Evolutionary conservation across 768 basidiomycete genomes (phyloP).

Genomic region (Tricholomella constricta): DNA sequence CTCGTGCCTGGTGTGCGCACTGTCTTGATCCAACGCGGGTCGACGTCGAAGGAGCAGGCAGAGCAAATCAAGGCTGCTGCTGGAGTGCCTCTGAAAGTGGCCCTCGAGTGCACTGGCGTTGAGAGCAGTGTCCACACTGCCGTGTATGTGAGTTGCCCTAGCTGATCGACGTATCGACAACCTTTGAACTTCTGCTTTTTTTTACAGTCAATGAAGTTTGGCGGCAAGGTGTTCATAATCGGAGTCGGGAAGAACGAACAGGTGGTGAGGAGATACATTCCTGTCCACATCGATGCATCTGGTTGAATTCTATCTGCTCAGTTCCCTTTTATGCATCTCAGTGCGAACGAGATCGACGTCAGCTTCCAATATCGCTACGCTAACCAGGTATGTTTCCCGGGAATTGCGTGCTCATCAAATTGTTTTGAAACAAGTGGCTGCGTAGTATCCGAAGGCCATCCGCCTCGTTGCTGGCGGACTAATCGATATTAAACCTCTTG

Average conservation of each 20-base stretch:
- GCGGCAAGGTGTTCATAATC: constrained; percentile 70
- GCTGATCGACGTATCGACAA: not conserved
- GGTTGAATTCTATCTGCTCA: constrained; percentile 16
- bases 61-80: constrained; percentile 53
- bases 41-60: constrained; percentile 50
- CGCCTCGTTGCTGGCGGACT: constrained; percentile 76
- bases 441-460: constrained; percentile 81
- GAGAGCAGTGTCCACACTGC: constrained; percentile 65
- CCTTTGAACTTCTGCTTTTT: not conserved
- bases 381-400: constrained; percentile 47
- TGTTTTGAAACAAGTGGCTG: not conserved
- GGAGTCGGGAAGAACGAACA: constrained; percentile 70
- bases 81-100: constrained; percentile 48
- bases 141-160: constrained; percentile 44
- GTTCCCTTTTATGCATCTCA: constrained; percentile 77
- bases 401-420: not conserved
- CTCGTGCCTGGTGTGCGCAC: constrained; percentile 61
- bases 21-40: constrained; percentile 52
- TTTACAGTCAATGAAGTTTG: constrained; percentile 59
- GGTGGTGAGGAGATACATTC: constrained; percentile 35
- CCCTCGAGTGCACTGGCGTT: constrained; percentile 66
- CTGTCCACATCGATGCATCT: not conserved
- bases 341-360: constrained; percentile 70
- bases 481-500: constrained; percentile 72
- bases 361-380: constrained; percentile 71